Conservation (phyloP, 2,329 filamentous ascomycete species). For the Esteya vermicola region DNA sequence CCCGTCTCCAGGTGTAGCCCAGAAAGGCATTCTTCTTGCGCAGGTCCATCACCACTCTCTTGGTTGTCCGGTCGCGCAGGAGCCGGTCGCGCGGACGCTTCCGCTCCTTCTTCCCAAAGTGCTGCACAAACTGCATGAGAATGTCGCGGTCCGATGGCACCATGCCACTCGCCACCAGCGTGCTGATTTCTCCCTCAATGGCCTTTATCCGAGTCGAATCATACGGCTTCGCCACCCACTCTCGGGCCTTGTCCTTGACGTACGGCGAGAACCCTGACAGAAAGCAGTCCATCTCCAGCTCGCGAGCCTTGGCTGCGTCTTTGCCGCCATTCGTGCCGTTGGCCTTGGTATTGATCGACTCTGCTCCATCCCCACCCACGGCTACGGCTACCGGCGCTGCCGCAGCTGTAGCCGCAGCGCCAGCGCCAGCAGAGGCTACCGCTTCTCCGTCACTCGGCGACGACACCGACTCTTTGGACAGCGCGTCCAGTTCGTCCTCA, state of each 20-base stretch:
- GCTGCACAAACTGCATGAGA: slow-evolving; percentile 35
- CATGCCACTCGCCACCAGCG: slow-evolving; percentile 15
- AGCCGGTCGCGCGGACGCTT: slow-evolving; percentile 77
- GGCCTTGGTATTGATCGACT: neutral
- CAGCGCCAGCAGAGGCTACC: neutral
- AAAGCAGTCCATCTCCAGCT: slow-evolving; percentile 16
- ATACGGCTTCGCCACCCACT: slow-evolving; percentile 32
- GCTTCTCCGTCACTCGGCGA: slow-evolving; percentile 38
- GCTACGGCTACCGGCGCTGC: no score
- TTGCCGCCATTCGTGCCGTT: no score
- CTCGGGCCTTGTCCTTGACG: slow-evolving; percentile 28
- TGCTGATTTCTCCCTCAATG: slow-evolving; percentile 34
- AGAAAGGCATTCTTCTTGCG: slow-evolving; percentile 74
- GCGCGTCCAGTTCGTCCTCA: slow-evolving; percentile 14
- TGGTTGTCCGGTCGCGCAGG: slow-evolving; percentile 56
- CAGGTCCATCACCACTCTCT: slow-evolving; percentile 57
- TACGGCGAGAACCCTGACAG: slow-evolving; percentile 24
- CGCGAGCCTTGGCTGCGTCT: no score
- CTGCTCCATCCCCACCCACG: neutral
- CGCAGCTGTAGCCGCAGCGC: no score
- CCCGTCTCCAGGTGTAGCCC: slow-evolving; percentile 71
- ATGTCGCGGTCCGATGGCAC: slow-evolving; percentile 22
- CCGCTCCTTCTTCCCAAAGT: slow-evolving; percentile 48
- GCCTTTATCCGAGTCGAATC: slow-evolving; percentile 32
- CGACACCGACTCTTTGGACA: neutral